Conservation (phyloP, 1,284 basidiomycete genomes). For the Tilletia indica region DNA sequence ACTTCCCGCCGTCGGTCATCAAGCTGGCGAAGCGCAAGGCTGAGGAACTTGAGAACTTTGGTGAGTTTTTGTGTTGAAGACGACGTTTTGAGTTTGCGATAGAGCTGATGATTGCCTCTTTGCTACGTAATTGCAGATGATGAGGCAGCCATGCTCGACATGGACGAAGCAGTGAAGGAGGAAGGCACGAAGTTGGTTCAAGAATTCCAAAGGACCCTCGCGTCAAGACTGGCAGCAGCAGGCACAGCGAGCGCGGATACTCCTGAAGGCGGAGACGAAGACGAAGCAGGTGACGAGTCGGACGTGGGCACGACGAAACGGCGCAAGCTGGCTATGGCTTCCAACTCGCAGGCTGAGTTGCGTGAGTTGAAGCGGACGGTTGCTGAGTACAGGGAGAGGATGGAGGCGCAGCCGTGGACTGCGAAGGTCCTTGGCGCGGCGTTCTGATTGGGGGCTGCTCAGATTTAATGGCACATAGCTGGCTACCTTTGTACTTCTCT, state of each 20-base stretch:
- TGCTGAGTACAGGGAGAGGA: constrained; percentile 18
- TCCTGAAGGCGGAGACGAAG: background rate
- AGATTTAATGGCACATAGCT: too few relatives aligned
- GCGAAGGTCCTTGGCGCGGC: constrained; percentile 10
- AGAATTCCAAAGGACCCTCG: constrained; percentile 76
- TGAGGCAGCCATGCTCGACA: constrained; percentile 17
- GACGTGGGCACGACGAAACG: constrained; percentile 52
- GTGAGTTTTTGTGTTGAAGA: constrained; percentile 40
- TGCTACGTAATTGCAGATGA: constrained; percentile 16
- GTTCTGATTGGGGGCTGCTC: background rate
- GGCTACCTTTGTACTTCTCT: too few relatives aligned
- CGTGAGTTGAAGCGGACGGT: constrained; percentile 24
- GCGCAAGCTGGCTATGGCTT: constrained; percentile 7
- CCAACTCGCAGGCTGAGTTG: constrained; percentile 12
- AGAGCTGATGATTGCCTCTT: background rate
- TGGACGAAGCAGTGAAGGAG: constrained; percentile 65
- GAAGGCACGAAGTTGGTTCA: constrained; percentile 79
- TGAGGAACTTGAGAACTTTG: constrained; percentile 92
- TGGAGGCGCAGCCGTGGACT: constrained; percentile 16
- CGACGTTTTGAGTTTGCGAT: background rate
- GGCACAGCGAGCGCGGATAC: constrained; percentile 44
- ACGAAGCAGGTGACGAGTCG: constrained; percentile 53
- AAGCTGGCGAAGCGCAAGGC: constrained; percentile 92
- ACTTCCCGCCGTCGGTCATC: constrained; percentile 91
- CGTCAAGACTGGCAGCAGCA: constrained; percentile 41